Percentiles rank a stretch among this genome's conserved stretches.
Evolutionary conservation across 2,329 filamentous ascomycete species (phyloP).

Genomic region (Phialemonium atrogriseum): DNA sequence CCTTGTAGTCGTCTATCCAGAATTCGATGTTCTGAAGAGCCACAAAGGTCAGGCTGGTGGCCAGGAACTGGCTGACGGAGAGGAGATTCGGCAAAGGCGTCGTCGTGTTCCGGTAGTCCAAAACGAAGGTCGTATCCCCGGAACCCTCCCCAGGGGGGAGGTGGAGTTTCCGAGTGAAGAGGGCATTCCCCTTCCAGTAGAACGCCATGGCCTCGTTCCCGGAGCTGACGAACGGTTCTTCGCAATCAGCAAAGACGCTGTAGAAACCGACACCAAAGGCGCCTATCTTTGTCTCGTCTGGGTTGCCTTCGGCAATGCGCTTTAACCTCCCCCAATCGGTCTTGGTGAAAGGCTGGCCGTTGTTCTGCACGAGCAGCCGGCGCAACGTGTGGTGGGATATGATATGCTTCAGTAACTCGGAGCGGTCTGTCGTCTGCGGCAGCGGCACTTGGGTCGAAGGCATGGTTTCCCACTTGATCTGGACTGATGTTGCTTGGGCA

Average conservation of each 20-base stretch:
- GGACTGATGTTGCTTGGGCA: constrained; percentile 82
- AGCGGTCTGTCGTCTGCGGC: constrained; percentile 53
- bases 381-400: constrained; percentile 79
- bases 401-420: constrained; percentile 71
- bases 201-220: constrained; percentile 93
- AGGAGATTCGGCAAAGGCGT: constrained; percentile 81
- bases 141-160: constrained; percentile 59
- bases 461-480: constrained; percentile 84
- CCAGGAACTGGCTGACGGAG: constrained; percentile 83
- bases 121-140: constrained; percentile 78
- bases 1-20: constrained; percentile 78
- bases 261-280: constrained; percentile 99
- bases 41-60: constrained; percentile 93
- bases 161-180: constrained; percentile 82
- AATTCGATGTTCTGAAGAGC: constrained; percentile 81
- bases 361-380: constrained; percentile 84
- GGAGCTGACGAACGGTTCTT: constrained; percentile 93
- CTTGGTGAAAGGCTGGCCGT: constrained; percentile 78
- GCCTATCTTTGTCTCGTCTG: constrained; percentile 97
- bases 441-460: constrained; percentile 75
- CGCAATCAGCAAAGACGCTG: constrained; percentile 95
- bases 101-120: constrained; percentile 86
- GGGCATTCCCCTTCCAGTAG: constrained; percentile 97
- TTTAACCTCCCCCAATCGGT: constrained; percentile 93
- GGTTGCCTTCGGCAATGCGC: constrained; percentile 97